phyloP scores from a whole-genome alignment of 2,329 filamentous ascomycete genomes.

The Fusarium robinianum region DNA sequence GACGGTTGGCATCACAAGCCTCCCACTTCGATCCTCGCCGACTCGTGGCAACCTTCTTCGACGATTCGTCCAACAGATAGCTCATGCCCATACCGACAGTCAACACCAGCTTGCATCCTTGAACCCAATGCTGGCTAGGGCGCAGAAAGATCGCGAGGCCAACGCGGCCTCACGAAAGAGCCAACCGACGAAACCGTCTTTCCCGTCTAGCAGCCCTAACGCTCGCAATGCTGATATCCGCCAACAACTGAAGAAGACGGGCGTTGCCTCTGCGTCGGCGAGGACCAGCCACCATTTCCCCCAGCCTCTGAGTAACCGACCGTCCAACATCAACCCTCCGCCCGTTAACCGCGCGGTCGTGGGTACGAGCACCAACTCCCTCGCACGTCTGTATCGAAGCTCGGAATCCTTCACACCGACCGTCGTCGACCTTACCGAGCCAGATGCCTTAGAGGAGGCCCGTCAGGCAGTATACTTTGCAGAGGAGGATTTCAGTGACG shows the following conservation, averaged over 20 bases:
- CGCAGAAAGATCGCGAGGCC: conserved; percentile 46
- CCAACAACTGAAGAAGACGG: conserved; percentile 54
- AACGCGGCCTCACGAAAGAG: conserved; percentile 42
- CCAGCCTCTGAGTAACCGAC: conserved; percentile 37
- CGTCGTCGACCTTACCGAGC: conserved; percentile 43
- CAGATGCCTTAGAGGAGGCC: conserved; percentile 36
- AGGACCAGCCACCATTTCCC: conserved; percentile 40
- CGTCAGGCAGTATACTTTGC: conserved; percentile 61
- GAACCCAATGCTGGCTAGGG: conserved; percentile 44
- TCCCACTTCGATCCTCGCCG: conserved; percentile 45
- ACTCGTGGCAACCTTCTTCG: conserved; percentile 36
- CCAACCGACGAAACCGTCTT: conserved; percentile 55
- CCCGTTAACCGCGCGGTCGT: conserved; percentile 16
- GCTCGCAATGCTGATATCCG: conserved; percentile 53
- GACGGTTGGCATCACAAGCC: conserved; percentile 40
- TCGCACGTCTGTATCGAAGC: conserved; percentile 50
- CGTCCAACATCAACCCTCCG: conserved; percentile 41
- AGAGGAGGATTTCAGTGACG: conserved; percentile 86
- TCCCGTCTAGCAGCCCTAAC: conserved; percentile 61
- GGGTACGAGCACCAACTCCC: conserved; percentile 30
- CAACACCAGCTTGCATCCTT: conserved; percentile 19
- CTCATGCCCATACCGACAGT: conserved; percentile 31
- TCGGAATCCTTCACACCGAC: conserved; percentile 52
- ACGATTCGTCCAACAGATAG: conserved; percentile 30
- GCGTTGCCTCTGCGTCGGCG: conserved; percentile 46